Base-by-base conservation (phyloP, 176 grass and related monocot genomes). In the Zoysia japonica region DNA sequence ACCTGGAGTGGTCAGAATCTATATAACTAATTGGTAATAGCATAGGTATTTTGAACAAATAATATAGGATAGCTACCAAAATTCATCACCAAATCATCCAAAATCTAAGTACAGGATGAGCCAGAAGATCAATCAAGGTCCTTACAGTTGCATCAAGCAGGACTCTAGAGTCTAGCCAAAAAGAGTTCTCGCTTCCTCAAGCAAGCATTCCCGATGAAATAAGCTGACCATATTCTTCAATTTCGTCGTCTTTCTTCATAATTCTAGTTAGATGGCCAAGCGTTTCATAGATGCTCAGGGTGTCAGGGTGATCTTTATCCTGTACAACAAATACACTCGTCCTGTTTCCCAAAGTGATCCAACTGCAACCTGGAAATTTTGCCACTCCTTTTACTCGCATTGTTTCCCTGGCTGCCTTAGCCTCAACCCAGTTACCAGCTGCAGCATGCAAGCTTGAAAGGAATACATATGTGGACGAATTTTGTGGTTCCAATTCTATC, bases 321-420 rank as follows among this genome's bases (percentile, higher is more conserved):
- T 87, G 85, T 78, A 87, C 85, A 77, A 86, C 35, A 87, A 93
- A 93, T 17, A 60, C 80, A 70, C 68, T 76, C 35, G 83, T 90
- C 56, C 75, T 83, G 44, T 88, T 90, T 39, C 85, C 91, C 44
- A 93, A 76, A 2, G 83, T 93, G 46, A 93, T 83, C 88, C 88
- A 90, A 84, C 88, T 93, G 56, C 76, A 83, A 56, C 91, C 91
- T 5, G 91, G 91, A 51, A 61, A 86, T 84, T 93, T 90, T 67
- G 46, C 51, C 73, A 86, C 86, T 84, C 88, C 72, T 81, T 83
- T 93, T 78, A 88, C 83, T 72, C 72, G 68, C 91, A 93, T 93
- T 70, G 47, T 65, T 86, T 86, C 88, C 66, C 83, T 88, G 51
- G 82, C 77, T 47, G 71, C 71, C 50, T 84, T 93, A 79, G 88